Evolutionary conservation across 345 rosid genomes (phyloP).

Genomic region (Linum lewisii): DNA sequence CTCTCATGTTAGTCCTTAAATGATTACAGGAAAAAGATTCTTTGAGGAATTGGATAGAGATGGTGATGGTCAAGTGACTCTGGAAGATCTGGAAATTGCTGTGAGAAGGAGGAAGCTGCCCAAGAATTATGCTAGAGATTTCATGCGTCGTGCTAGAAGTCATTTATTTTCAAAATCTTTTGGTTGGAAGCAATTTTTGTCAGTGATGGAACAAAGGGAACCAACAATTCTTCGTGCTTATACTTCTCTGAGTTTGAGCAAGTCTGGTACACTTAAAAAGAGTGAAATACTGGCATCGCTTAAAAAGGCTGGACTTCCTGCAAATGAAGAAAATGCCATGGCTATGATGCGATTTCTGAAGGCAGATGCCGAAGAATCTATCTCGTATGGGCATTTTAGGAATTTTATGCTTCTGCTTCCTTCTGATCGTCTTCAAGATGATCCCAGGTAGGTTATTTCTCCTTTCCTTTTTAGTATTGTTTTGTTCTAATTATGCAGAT

Average conservation of each 20-base stretch:
- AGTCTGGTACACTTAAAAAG: conserved; percentile 92
- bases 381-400: conserved; percentile 93
- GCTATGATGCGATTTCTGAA: conserved; percentile 95
- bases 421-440: conserved; percentile 84
- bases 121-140: conserved; percentile 70
- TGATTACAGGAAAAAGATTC: conserved; percentile 73
- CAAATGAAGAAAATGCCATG: conserved; percentile 88
- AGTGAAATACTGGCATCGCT: conserved; percentile 92
- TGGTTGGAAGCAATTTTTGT: conserved; percentile 94
- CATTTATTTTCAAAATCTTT: conserved; percentile 90
- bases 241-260: conserved; percentile 83
- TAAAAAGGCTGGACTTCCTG: conserved; percentile 85
- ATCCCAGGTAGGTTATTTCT: conserved; percentile 61
- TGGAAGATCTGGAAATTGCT: conserved; percentile 95
- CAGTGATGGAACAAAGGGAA: conserved; percentile 97
- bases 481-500: not conserved
- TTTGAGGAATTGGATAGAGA: conserved; percentile 97
- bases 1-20: conserved; percentile 10
- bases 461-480: not conserved
- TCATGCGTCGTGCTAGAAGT: conserved; percentile 74
- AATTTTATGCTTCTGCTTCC: conserved; percentile 95
- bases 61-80: conserved; percentile 86
- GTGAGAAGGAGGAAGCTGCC: conserved; percentile 89
- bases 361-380: conserved; percentile 83
- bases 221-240: conserved; percentile 96